Conservation (phyloP, 768 basidiomycete species). For the Calocera cornea region DNA sequence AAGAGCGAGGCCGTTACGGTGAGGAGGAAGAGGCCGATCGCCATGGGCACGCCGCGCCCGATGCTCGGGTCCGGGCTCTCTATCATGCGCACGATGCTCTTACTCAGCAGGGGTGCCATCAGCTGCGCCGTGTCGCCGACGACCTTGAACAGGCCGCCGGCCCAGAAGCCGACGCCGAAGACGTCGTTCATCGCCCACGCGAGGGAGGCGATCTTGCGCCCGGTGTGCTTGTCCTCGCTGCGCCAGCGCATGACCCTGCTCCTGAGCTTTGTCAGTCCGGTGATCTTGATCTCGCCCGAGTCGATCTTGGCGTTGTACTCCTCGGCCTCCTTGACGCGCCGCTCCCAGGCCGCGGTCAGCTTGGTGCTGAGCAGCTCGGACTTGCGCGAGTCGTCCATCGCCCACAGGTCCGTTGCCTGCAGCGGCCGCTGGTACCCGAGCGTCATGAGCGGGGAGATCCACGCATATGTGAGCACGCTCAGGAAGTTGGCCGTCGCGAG, state of each 20-base stretch:
- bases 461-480: slow-evolving; percentile 47
- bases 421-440: slow-evolving; percentile 60
- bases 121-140: slow-evolving; percentile 47
- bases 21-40: slow-evolving; percentile 37
- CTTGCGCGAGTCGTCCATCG: slow-evolving; percentile 40
- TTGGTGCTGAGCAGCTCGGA: slow-evolving; percentile 36
- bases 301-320: slow-evolving; percentile 43
- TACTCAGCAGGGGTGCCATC: slow-evolving; percentile 49
- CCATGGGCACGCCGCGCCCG: slow-evolving; percentile 47
- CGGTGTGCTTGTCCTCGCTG: not conserved
- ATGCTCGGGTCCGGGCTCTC: slow-evolving; percentile 29
- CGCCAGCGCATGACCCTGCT: slow-evolving; percentile 8
- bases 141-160: slow-evolving; percentile 43
- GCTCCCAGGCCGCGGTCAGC: slow-evolving; percentile 44
- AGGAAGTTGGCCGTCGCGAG: slow-evolving; percentile 43
- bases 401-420: slow-evolving; percentile 64
- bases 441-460: slow-evolving; percentile 37
- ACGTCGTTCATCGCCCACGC: slow-evolving; percentile 49
- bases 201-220: slow-evolving; percentile 38
- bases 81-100: slow-evolving; percentile 50
- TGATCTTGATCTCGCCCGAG: slow-evolving; percentile 33
- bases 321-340: slow-evolving; percentile 35
- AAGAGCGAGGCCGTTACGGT: slow-evolving; percentile 42
- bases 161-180: slow-evolving; percentile 47
- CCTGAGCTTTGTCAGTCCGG: slow-evolving; percentile 24